Evolutionary conservation across 805 yeast genomes (phyloP), one percentile per base, ranked within the genome.

Genomic region (Priceomyces castillae): DNA sequence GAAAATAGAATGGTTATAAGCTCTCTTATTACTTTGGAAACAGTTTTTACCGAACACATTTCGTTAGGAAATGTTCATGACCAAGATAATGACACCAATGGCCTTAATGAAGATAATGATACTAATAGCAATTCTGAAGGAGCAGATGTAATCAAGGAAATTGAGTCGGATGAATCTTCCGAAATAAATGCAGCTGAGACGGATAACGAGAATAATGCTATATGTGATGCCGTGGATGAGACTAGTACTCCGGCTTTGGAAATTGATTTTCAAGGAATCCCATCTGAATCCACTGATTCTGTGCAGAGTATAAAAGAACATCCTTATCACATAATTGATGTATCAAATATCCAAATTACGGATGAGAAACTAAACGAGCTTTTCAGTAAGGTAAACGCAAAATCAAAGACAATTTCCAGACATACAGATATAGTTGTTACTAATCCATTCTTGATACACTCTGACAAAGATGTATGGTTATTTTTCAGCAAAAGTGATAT

Each of bases 21-120:
- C 22, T 60, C 68, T 0, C 51, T 70, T 42, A 52, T 41, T 9
- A 47, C 56, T 7, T 53, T 69, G 25, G 59, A 57, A 4, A 45
- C 50, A 4, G 25, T 28, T 28, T 28, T 11, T n/a, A 12, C 31
- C 5, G 31, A 28, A n/a, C 12, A 4, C 15, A 28, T 28, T 11
- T n/a, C 12, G 5, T 5, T 11, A 28, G 31, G n/a, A n/a, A 28
- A 28, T 5, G 10, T 23, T 7, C 10, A 23, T 23, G 9, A 23
- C 10, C 26, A n/a, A 23, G 26, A 23, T 23, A 23, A 23, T 23
- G 26, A 23, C 6, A 23, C 6, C 10, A 23, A 23, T 7, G 10
- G 26, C 10, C 26, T 10, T 23, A 10, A 23, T 23, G 26, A 23
- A 7, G 10, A 7, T 10, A 23, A 23, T 23, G 26, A 23, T n/a